phyloP scores from a whole-genome alignment of 768 basidiomycete species.

The Hygrophoropsis aurantiaca region DNA sequence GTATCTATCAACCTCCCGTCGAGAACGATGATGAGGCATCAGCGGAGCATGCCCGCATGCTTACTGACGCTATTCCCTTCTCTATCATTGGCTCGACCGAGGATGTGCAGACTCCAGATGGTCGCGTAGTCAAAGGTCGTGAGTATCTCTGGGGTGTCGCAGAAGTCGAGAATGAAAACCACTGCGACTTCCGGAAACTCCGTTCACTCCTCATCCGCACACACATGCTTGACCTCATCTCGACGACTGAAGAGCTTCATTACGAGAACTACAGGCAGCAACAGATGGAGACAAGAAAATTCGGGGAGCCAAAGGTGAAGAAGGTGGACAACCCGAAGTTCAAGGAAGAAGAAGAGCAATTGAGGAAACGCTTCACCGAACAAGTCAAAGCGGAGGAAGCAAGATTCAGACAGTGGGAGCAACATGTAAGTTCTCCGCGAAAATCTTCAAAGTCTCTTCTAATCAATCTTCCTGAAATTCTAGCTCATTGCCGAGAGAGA shows the following conservation, averaged over 20 bases:
- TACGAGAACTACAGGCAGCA: slow-evolving; percentile 98
- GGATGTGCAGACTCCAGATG: slow-evolving; percentile 90
- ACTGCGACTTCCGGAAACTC: slow-evolving; percentile 99
- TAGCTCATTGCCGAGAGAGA: slow-evolving; percentile 98
- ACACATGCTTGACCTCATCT: slow-evolving; percentile 97
- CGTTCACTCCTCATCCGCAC: slow-evolving; percentile 94
- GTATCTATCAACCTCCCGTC: slow-evolving; percentile 91
- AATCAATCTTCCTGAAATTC: neutral
- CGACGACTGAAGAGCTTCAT: slow-evolving; percentile 92
- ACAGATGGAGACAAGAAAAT: slow-evolving; percentile 99
- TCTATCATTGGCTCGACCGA: slow-evolving; percentile 97
- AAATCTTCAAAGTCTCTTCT: slow-evolving; percentile 4
- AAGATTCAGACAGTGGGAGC: slow-evolving; percentile 98
- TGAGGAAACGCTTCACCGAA: slow-evolving; percentile 97
- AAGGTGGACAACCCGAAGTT: slow-evolving; percentile 99
- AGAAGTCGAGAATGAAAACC: slow-evolving; percentile 98
- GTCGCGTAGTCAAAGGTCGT: slow-evolving; percentile 92
- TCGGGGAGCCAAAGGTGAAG: slow-evolving; percentile 97
- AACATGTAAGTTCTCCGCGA: slow-evolving; percentile 66
- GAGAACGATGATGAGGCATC: slow-evolving; percentile 85
- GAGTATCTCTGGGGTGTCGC: slow-evolving; percentile 99
- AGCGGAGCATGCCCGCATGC: slow-evolving; percentile 84
- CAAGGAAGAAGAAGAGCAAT: slow-evolving; percentile 97
- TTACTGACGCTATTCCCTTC: slow-evolving; percentile 94
- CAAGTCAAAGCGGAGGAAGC: slow-evolving; percentile 99